Evolutionary conservation across 192 early-diverging fungal species (phyloP).

Genomic region (Podila epigama): DNA sequence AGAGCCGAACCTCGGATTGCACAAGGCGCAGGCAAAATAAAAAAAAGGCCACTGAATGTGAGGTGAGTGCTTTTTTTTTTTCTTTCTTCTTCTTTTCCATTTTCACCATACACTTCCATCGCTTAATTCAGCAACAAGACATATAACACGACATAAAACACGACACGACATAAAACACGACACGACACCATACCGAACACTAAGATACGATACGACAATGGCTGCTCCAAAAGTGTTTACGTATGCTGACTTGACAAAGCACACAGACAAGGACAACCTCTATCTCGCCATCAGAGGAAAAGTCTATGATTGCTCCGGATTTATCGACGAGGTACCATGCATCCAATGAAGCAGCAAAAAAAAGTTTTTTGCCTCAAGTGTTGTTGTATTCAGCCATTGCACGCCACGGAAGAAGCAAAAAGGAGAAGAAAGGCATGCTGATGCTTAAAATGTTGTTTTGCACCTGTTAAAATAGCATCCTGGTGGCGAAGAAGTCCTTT

Average conservation of each 20-base stretch:
- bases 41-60: no score
- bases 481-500: conserved; percentile 88
- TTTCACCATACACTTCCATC: not conserved
- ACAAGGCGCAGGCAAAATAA: no score
- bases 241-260: conserved; percentile 70
- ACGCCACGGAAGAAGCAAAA: no score
- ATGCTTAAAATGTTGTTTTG: no score
- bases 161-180: no score
- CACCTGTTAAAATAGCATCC: conserved; percentile 83
- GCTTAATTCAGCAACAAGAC: not conserved
- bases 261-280: conserved; percentile 77
- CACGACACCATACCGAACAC: no score
- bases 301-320: conserved; percentile 78
- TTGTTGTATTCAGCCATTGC: not conserved
- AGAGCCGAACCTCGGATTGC: no score
- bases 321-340: conserved; percentile 74
- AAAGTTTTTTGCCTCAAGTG: not conserved
- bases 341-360: not conserved
- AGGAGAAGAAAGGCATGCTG: no score
- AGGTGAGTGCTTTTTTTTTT: not conserved
- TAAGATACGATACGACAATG: no score
- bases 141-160: no score
- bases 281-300: conserved; percentile 82
- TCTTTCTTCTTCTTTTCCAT: not conserved
- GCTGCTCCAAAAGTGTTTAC: conserved; percentile 60